Conservation (phyloP, 1,284 basidiomycete species). For the Cryptococcus amylolentus region DNA sequence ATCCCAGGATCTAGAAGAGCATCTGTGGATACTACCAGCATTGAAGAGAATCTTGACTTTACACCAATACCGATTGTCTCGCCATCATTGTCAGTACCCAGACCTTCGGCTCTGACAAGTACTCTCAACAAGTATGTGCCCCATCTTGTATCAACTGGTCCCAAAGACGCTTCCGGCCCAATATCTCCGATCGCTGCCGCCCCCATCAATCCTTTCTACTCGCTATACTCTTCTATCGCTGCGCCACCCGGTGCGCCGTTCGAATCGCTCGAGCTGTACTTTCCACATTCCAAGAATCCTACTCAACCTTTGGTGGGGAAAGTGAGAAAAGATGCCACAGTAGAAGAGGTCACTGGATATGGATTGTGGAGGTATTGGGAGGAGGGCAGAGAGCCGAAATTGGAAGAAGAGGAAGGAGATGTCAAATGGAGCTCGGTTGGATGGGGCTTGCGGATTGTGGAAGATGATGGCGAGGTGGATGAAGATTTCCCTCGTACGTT, state of each 20-base stretch:
- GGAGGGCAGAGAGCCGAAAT: constrained; percentile 70
- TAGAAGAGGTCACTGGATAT: constrained; percentile 95
- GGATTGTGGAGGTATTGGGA: constrained; percentile 90
- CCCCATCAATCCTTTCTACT: constrained; percentile 46
- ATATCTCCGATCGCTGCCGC: constrained; percentile 3
- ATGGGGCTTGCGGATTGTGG: constrained; percentile 93
- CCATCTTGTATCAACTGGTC: constrained; percentile 26
- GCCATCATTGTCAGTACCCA: not conserved
- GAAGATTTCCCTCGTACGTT: constrained; percentile 88
- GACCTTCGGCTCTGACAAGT: constrained; percentile 36
- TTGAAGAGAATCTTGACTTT: constrained; percentile 21
- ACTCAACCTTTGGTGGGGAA: constrained; percentile 53
- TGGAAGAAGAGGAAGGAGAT: constrained; percentile 52
- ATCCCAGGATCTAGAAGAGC: constrained; percentile 11
- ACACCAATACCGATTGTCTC: constrained; percentile 10
- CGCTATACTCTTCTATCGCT: constrained; percentile 50
- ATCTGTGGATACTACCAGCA: constrained; percentile 21
- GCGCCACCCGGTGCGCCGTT: constrained; percentile 45
- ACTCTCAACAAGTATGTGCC: constrained; percentile 41
- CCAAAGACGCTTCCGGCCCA: not conserved
- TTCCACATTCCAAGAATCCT: constrained; percentile 73
- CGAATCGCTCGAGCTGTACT: constrained; percentile 72
- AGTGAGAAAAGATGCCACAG: constrained; percentile 80
- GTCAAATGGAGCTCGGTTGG: constrained; percentile 69
- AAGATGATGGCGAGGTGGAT: constrained; percentile 96